Evolutionary conservation across 192 early-diverging fungal genomes (phyloP).

Genomic region (Gamsiella multidivaricata): DNA sequence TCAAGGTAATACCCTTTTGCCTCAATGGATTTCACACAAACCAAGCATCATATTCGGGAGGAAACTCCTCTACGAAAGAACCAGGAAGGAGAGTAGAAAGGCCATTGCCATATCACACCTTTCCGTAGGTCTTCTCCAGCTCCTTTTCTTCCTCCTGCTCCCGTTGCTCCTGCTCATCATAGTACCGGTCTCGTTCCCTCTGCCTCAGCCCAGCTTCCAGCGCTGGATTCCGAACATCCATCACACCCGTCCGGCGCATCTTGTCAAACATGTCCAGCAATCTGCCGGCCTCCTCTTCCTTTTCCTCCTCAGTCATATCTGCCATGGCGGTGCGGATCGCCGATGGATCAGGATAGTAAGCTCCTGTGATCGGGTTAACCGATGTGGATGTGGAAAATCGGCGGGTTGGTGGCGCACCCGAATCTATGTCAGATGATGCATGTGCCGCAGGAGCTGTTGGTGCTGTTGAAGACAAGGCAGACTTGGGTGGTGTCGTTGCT

Average conservation of each 20-base stretch:
- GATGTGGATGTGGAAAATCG: conserved; percentile 4
- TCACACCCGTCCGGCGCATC: conserved; percentile 90
- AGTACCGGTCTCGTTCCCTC: conserved; percentile 42
- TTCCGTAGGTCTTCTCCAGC: conserved; percentile 32
- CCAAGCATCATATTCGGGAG: too few species aligned
- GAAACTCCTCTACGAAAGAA: too few species aligned
- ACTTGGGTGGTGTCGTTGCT: neutral
- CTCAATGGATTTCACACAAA: neutral
- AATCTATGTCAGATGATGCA: neutral
- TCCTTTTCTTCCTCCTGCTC: conserved; percentile 46
- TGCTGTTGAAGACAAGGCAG: neutral
- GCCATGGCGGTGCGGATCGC: conserved; percentile 64
- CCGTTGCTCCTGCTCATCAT: conserved; percentile 37
- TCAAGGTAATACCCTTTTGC: too few species aligned
- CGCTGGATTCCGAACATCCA: conserved; percentile 82
- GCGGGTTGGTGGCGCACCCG: conserved; percentile 5
- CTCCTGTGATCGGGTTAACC: conserved; percentile 94
- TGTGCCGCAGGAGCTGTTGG: neutral
- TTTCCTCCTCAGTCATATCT: conserved; percentile 96
- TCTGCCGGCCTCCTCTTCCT: conserved; percentile 92
- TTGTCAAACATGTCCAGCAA: conserved; percentile 95
- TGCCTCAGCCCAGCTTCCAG: conserved; percentile 62
- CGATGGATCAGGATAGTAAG: conserved; percentile 62
- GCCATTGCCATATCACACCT: too few species aligned
- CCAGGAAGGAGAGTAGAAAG: too few species aligned